Conservation (phyloP, 1,139 yeast species). For the Suhomyces anneliseae region DNA sequence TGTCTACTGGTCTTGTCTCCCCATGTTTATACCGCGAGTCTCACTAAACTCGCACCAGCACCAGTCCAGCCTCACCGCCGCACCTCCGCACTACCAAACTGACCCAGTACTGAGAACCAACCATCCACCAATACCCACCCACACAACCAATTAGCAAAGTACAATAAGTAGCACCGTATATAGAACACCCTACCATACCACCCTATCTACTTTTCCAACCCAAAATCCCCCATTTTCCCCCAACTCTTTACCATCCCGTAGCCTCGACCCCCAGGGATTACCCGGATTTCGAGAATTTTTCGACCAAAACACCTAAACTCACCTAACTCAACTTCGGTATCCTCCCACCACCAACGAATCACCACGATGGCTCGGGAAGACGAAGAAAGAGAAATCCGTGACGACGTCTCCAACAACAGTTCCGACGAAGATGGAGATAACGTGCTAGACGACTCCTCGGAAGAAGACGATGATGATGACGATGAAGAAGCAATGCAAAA, state of each 20-base stretch:
- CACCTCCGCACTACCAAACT: neutral
- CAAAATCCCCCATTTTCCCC: neutral
- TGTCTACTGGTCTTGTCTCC: no score
- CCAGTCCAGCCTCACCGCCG: neutral
- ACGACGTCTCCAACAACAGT: constrained; percentile 28
- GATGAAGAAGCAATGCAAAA: constrained; percentile 74
- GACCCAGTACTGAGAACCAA: neutral
- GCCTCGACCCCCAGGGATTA: constrained; percentile 1
- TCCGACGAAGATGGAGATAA: constrained; percentile 45
- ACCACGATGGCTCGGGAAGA: constrained; percentile 22
- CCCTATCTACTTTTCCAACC: neutral
- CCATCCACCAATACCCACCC: neutral
- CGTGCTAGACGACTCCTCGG: constrained; percentile 69
- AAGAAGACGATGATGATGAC: constrained; percentile 73
- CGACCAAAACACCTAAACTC: constrained; percentile 8
- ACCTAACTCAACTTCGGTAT: neutral
- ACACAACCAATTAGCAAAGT: neutral
- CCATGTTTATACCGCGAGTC: no score
- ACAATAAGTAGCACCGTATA: no score
- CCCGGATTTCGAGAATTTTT: constrained; percentile 11
- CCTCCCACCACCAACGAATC: neutral
- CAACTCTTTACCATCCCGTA: neutral
- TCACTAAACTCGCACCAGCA: neutral
- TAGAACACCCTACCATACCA: neutral
- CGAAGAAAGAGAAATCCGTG: constrained; percentile 40